Conservation (phyloP, 306 rosid species). For the Carpinus fangiana region DNA sequence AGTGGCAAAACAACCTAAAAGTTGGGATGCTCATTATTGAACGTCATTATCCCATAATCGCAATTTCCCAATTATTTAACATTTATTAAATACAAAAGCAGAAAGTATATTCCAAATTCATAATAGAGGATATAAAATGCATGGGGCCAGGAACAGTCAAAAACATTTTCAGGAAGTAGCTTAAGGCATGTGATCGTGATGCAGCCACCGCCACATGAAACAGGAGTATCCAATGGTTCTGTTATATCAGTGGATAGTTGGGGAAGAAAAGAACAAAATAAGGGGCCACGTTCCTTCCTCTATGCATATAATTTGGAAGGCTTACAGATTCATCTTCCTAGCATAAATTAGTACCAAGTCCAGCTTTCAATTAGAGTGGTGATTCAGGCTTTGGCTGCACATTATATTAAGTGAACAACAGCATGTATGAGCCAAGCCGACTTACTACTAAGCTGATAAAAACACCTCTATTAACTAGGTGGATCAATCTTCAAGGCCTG, state of each 20-base stretch:
- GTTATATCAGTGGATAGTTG: neutral
- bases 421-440: neutral
- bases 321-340: neutral
- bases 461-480: neutral
- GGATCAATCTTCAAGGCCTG: neutral
- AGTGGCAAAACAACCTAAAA: neutral
- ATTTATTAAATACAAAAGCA: slow-evolving; percentile 5
- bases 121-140: neutral
- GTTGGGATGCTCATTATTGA: neutral
- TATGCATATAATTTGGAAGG: neutral
- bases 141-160: neutral
- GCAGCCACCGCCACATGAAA: neutral
- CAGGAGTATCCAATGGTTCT: neutral
- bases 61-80: neutral
- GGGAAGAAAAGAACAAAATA: neutral
- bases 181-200: neutral
- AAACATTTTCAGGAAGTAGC: neutral
- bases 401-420: neutral
- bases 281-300: neutral
- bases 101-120: slow-evolving; percentile 9
- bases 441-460: neutral
- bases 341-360: neutral
- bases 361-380: neutral
- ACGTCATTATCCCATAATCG: too few species aligned
- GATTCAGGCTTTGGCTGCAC: neutral